Evolutionary conservation across 352 stramenopile species (phyloP).

Genomic region (Pythium sp.): DNA sequence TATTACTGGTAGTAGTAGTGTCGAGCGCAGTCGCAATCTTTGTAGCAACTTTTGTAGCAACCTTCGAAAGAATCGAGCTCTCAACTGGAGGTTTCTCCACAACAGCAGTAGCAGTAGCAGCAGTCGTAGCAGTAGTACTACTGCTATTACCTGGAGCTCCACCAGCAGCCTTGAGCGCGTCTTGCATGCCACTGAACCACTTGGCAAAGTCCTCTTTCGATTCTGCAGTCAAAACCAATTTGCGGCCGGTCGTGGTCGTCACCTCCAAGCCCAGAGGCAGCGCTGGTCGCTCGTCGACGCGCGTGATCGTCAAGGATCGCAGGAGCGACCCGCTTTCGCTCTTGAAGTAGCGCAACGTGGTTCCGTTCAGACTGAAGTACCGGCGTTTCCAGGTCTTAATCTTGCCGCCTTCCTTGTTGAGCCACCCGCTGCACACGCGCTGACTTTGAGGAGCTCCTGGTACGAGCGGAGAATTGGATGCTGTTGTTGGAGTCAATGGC

Average conservation of each 20-base stretch:
- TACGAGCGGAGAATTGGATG: neutral
- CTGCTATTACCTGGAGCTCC: constrained; percentile 2
- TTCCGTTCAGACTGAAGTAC: constrained; percentile 72
- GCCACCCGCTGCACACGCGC: constrained; percentile 50
- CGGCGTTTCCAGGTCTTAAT: constrained; percentile 74
- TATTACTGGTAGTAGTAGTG: neutral
- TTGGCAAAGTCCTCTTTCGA: constrained; percentile 59
- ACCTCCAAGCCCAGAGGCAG: constrained; percentile 46
- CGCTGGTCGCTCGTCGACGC: constrained; percentile 31
- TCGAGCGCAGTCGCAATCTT: neutral
- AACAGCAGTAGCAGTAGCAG: neutral
- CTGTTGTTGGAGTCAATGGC: neutral
- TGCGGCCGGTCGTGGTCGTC: constrained; percentile 37
- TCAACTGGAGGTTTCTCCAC: neutral
- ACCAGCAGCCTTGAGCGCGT: constrained; percentile 37
- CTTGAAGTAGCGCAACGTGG: constrained; percentile 78
- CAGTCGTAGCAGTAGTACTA: neutral
- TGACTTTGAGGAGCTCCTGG: neutral
- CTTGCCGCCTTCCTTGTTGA: constrained; percentile 60
- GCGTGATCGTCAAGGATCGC: constrained; percentile 37
- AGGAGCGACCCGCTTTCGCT: constrained; percentile 55
- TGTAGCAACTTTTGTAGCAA: neutral
- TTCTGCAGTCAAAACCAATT: constrained; percentile 61
- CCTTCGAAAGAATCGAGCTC: neutral
- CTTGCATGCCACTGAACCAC: constrained; percentile 33